Conservation (phyloP, 192 early-diverging fungal genomes). For the Mortierella antarctica region DNA sequence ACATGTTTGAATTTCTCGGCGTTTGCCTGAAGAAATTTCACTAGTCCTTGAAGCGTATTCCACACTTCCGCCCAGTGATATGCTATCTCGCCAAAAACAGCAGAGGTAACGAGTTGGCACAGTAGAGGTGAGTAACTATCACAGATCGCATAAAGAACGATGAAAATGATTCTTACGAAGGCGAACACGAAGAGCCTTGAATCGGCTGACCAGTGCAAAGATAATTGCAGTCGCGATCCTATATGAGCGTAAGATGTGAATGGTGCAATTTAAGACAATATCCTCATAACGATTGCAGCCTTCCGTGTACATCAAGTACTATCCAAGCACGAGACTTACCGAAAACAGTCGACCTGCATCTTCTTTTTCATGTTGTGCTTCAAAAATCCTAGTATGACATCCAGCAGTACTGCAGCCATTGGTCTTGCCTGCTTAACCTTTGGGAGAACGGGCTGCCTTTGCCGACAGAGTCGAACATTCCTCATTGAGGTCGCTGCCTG, state of each 20-base stretch:
- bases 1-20: slow-evolving; percentile 42
- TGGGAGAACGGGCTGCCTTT: slow-evolving; percentile 61
- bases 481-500: background rate
- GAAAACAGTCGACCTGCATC: slow-evolving; percentile 58
- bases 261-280: slow-evolving; percentile 27
- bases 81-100: slow-evolving; percentile 23
- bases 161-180: slow-evolving; percentile 22
- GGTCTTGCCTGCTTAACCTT: slow-evolving; percentile 49
- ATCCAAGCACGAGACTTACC: slow-evolving; percentile 24
- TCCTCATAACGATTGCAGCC: slow-evolving; percentile 27
- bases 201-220: slow-evolving; percentile 25
- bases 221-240: slow-evolving; percentile 42
- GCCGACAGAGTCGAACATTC: slow-evolving; percentile 20
- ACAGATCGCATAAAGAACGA: background rate
- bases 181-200: slow-evolving; percentile 39
- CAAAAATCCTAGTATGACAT: slow-evolving; percentile 59
- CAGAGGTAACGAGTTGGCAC: background rate
- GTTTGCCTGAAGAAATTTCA: slow-evolving; percentile 58
- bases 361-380: slow-evolving; percentile 70
- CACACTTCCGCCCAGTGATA: slow-evolving; percentile 69
- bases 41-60: slow-evolving; percentile 57
- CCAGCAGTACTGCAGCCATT: slow-evolving; percentile 56
- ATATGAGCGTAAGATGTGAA: background rate
- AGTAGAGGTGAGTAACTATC: background rate
- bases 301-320: slow-evolving; percentile 21